Percentiles rank a stretch among this genome's conserved stretches.
phyloP scores from a whole-genome alignment of 345 rosid species.

The Citrus inodora region DNA sequence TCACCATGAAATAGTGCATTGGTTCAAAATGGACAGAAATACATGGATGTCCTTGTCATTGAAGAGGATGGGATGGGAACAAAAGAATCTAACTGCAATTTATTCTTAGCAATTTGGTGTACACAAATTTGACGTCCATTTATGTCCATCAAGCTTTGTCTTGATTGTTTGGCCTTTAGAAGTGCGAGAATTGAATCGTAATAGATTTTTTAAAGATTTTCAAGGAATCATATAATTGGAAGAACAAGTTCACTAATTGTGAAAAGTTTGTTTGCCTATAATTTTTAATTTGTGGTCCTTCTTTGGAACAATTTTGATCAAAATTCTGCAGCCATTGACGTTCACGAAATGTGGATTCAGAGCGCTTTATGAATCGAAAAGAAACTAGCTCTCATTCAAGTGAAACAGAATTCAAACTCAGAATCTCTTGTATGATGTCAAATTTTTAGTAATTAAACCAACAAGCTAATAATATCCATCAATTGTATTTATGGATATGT shows the following conservation, averaged over 20 bases:
- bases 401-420: no score
- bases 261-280: not conserved
- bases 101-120: not conserved
- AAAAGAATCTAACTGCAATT: not conserved
- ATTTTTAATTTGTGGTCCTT: not conserved
- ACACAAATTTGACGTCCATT: not conserved
- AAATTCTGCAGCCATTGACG: not conserved
- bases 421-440: no score
- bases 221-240: not conserved
- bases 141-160: not conserved
- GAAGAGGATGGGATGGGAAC: not conserved
- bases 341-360: no score
- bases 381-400: no score
- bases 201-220: not conserved
- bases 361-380: no score
- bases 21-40: not conserved
- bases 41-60: slow-evolving; percentile 8
- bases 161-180: not conserved
- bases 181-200: not conserved
- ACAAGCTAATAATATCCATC: no score
- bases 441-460: no score
- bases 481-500: no score
- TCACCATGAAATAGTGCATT: not conserved
- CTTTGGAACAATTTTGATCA: not conserved
- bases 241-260: not conserved